These are phyloP conservation scores for Mortierella alpina DNA, from an alignment of 192 early-diverging fungal species.

Conservation along the genomic window DNA sequence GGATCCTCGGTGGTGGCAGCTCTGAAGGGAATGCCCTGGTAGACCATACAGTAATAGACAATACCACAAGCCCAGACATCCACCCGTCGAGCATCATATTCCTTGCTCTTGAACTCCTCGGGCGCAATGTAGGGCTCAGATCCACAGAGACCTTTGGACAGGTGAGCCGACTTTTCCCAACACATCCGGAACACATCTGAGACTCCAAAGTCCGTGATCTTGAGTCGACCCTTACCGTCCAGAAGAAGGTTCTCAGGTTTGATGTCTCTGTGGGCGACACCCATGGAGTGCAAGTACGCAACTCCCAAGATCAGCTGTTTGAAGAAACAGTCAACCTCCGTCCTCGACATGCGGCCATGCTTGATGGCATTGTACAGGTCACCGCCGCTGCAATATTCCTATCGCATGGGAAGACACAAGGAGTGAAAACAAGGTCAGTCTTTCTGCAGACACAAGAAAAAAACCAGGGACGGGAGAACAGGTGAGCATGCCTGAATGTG, in stretches of 20 bases:
- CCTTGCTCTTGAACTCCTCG: conserved; percentile 78
- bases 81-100: conserved; percentile 90
- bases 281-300: conserved; percentile 90
- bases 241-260: conserved; percentile 92
- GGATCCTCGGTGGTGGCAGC: conserved; percentile 68
- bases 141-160: conserved; percentile 91
- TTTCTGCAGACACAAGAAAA: not conserved
- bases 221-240: conserved; percentile 81
- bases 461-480: not conserved
- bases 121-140: conserved; percentile 98
- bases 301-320: conserved; percentile 92
- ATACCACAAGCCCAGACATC: conserved; percentile 97
- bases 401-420: conserved; percentile 9
- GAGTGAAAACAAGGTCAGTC: not conserved
- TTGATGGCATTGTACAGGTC: conserved; percentile 88
- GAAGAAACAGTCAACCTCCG: conserved; percentile 92
- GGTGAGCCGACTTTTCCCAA: conserved; percentile 81
- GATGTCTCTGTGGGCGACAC: conserved; percentile 94
- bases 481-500: not conserved
- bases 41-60: conserved; percentile 87
- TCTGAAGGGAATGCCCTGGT: conserved; percentile 75
- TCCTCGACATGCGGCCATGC: conserved; percentile 77
- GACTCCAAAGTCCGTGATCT: conserved; percentile 99
- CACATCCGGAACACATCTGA: conserved; percentile 93
- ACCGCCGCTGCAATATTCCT: conserved; percentile 91